Conservation (phyloP, 2,329 filamentous ascomycete genomes). For the Hymenoscyphus infarciens region DNA sequence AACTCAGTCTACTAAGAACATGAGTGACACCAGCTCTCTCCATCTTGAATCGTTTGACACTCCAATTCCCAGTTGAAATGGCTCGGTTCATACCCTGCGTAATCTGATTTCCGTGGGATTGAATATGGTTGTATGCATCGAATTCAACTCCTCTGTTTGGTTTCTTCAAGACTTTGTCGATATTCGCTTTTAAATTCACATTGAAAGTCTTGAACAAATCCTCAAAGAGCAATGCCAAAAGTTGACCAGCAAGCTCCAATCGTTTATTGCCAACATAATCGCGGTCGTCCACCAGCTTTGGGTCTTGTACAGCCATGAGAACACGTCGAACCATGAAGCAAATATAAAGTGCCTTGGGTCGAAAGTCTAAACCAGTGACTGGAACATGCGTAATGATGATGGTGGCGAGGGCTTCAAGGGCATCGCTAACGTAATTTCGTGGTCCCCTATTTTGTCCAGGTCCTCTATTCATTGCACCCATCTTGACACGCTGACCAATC, state of each 20-base stretch:
- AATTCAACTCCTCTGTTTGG: slow-evolving; percentile 84
- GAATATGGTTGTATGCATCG: slow-evolving; percentile 81
- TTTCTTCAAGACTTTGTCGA: slow-evolving; percentile 95
- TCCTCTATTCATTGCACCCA: slow-evolving; percentile 62
- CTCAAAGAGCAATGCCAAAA: slow-evolving; percentile 90
- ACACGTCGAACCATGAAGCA: slow-evolving; percentile 97
- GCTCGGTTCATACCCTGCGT: slow-evolving; percentile 92
- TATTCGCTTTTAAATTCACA: slow-evolving; percentile 81
- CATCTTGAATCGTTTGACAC: slow-evolving; percentile 97
- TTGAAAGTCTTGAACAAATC: slow-evolving; percentile 97
- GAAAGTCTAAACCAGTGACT: slow-evolving; percentile 86
- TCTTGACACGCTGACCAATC: slow-evolving; percentile 82
- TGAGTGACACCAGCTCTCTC: slow-evolving; percentile 95
- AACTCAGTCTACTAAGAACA: slow-evolving; percentile 90
- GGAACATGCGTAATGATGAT: slow-evolving; percentile 94
- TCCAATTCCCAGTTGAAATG: slow-evolving; percentile 98
- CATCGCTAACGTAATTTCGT: slow-evolving; percentile 84
- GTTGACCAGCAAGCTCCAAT: slow-evolving; percentile 88
- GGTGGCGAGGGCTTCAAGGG: slow-evolving; percentile 85
- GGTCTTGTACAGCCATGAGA: slow-evolving; percentile 87
- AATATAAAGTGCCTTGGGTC: slow-evolving; percentile 94
- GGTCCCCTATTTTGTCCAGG: slow-evolving; percentile 47
- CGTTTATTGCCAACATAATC: slow-evolving; percentile 99
- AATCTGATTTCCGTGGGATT: slow-evolving; percentile 80
- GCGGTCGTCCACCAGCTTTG: slow-evolving; percentile 86